Evolutionary conservation across 2,329 filamentous ascomycete species (phyloP), one percentile per base, ranked within the genome.

Genomic region (Scopulariopsis brevicaulis): DNA sequence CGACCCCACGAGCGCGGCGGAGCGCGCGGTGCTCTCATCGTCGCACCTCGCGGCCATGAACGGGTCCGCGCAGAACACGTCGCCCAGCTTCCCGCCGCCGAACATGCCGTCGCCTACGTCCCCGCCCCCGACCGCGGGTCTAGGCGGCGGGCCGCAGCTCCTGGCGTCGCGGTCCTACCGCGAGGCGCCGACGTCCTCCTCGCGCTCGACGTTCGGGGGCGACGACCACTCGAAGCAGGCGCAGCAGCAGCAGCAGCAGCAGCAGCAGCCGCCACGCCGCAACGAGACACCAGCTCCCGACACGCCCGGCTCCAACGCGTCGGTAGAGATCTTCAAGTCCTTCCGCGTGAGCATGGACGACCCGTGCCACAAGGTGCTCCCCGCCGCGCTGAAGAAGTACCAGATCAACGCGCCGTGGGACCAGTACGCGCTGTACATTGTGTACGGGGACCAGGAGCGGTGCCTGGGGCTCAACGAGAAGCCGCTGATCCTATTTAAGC

Each of bases 341-440:
- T 99, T 99, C 81, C 86, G 93, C 46, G 94, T 99, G 61, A 94
- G 89, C 69, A 95, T 97, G 82, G 94, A 99, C 64, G 94, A 99
- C 67, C 94, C 94, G 2, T 99, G 94, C 74, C 89, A 96, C 76
- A 96, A 96, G 70, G 94, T 99, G 32, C 79, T 99, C 1, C 94
- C 94, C 1, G 94, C 95, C 18, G 94, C 94, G 2, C 81, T 99
- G 20, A 95, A 95, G 70, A 96, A 96, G 70, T 99, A 99, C 74
- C 94, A 97, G 68, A 99, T 99, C 75, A 93, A 95, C 64, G 93
- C 92, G 24, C 93, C 96, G 55, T 96, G 92, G 89, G 89, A 95
- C 64, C 90, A 97, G 68, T 99, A 99, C 69, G 93, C 94, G 0
- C 77, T 99, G 35, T 99, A 97, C 69, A 99, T 99, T 69, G 94